Base-by-base conservation (phyloP, 805 yeast species). In the Candida qinlingensis region DNA sequence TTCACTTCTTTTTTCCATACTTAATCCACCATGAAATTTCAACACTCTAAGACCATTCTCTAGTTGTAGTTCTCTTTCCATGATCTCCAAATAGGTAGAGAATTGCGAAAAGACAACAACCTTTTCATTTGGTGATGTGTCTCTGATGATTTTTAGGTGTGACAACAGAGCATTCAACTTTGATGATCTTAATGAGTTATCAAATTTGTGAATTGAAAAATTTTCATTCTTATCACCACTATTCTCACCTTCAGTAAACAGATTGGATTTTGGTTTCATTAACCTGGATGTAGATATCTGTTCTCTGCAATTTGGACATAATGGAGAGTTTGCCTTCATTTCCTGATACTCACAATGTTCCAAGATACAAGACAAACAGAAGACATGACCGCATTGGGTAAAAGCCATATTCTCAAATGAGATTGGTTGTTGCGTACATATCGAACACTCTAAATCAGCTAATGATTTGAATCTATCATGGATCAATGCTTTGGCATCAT, bases 71-170 rank as follows among this genome's bases (percentile, higher is more conserved):
- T 84, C 94, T 19, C 60, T 63, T 56, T 85, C 85, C 46, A 91
- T 78, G 8, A 88, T 69, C 62, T 89, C 96, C 51, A 91, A 64
- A 59, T 81, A 92, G 0, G 87, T 76, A 0, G 96, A 86, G 58
- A 91, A 91, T 57, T 92, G 97, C 2, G 97, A 89, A 60, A 92
- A 92, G 0, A 92, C 91, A 44, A 92, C 90, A 4, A 86, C 80
- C 58, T 86, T 89, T 49, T 83, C 87, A 12, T 80, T 81, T 0
- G 84, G 79, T 7, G 77, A 72, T 12, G 77, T 79, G 28, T 75
- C 78, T 48, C 73, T 75, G 12, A 85, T 66, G 29, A 66, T 67
- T 36, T 77, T 69, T 13, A 89, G 64, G 58, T 85, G 89, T 4
- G 72, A 66, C 5, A 87, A 50, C 28, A 90, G 69, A 0, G 95